Base-by-base conservation (phyloP, 345 rosid genomes). In the Aquilaria yunnanensis region DNA sequence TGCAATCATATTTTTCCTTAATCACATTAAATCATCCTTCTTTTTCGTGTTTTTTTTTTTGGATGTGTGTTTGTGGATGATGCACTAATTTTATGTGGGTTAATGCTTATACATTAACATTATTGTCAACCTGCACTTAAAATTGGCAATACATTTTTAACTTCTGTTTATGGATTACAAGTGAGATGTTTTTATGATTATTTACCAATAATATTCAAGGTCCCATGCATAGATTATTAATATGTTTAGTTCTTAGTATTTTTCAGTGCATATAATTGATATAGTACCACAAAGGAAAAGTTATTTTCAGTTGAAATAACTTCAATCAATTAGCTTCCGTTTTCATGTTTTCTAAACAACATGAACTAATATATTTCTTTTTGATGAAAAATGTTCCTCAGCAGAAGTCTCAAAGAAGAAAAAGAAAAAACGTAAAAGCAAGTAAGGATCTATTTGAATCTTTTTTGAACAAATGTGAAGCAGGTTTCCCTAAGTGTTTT, bases 371-470 rank as follows among this genome's bases (percentile, higher is more conserved):
- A 31, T 13, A 71, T 54, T 65, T 37, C 49, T 48, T 73, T 58
- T 37, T 41, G 47, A 41, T 37, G 43, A 37, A 16, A 16, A 16
- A 16, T 16, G 23, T 37, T 37, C 7, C 7, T 4, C 43, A 70
- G 79, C 85, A 72, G 96, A 86, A 67, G 71, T 70, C 65, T 29
- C 89, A 55, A 93, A 88, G 83, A 94, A 94, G 92, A 90, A 88
- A 75, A 94, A 88, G 88, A 94, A 88, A 82, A 94, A 88, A 74
- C 88, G 77, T 65, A 94, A 85, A 82, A 90, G 92, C 99, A 94
- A 85, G 99, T 88, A 74, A 85, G 91, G 57, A 57, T 58, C 56
- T 60, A 31, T 74, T 53, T 54, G 50, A 34, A 30, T 56, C 37
- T 54, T 37, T 37, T 37, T 37, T 37, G 8, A 37, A 59, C 47